phyloP scores from a whole-genome alignment of 805 yeast genomes.

The Tetrapisispora iriomotensis region DNA sequence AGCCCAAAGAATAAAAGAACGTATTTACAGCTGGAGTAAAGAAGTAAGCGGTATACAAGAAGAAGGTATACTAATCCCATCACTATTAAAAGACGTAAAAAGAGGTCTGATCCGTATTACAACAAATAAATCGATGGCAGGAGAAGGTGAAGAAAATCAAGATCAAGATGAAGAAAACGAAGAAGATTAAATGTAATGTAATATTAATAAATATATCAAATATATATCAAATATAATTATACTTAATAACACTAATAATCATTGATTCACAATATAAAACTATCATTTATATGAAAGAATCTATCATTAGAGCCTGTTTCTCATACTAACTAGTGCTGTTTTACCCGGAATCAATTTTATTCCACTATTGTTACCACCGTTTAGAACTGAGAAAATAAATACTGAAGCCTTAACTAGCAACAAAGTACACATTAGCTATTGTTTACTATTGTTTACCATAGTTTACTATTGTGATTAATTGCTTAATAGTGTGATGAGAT shows the following conservation, averaged over 20 bases:
- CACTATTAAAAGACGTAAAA: constrained; percentile 27
- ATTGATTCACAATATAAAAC: no score
- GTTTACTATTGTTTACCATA: no score
- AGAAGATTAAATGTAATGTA: not conserved
- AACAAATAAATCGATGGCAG: constrained; percentile 24
- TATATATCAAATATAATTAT: no score
- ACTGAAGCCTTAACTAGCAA: no score
- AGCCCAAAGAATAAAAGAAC: constrained; percentile 65
- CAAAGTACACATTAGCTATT: no score
- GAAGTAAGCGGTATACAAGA: constrained; percentile 67
- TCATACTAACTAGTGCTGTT: not conserved
- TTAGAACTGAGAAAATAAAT: no score
- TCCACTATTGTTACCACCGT: no score
- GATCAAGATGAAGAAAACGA: constrained; percentile 4
- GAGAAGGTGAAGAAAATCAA: constrained; percentile 3
- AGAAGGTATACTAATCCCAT: constrained; percentile 33
- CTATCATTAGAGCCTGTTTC: no score
- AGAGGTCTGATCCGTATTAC: constrained; percentile 30
- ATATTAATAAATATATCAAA: not conserved
- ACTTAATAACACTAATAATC: no score
- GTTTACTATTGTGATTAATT: no score
- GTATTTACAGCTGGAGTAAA: constrained; percentile 71
- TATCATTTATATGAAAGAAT: no score
- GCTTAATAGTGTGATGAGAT: no score
- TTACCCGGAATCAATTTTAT: not conserved